Evolutionary conservation across 2,329 filamentous ascomycete genomes (phyloP), one percentile per base, ranked within the genome.

Genomic region (Claviceps capensis): DNA sequence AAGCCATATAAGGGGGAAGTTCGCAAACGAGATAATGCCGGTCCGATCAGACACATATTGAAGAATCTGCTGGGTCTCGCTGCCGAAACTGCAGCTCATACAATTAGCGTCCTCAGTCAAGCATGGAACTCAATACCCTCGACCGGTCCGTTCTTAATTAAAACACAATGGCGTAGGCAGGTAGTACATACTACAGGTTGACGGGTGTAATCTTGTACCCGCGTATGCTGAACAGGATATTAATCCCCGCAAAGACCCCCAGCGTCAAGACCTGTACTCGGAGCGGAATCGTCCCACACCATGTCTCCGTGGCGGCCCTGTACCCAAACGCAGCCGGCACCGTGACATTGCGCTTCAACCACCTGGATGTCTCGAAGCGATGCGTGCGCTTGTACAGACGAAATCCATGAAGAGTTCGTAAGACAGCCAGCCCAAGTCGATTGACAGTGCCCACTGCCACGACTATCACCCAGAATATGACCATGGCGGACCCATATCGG

Each of bases 1-100:
- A 0, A 86, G 63, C 81, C 81, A 85, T 0, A 85, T 66, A 2
- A 83, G 59, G 0, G 81, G 79, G 6, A 86, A 72, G 55, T 83
- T 83, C 4, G 77, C 78, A 57, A 82, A 78, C 0, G 79, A 77
- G 23, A 86, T 71, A 36, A 82, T 75, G 0, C 82, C 82, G 0
- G 81, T 82, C 9, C 83, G 74, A 54, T 85, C 81, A 0, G 79
- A 77, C 0, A 80, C 69, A 52, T 81, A 83, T 1, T 81, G 76
- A 42, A 70, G 67, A 0, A 66, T 46, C 52, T 74, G 72, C 5
- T 60, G 62, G 2, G 60, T 60, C 0, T 58, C 52, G 0, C 59
- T 55, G 0, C 65, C 61, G 49, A 67, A 73, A 55, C 70, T 73
- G 23, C 9, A 46, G 49, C 5, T 8, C 19, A 22, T 6, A 9